Evolutionary conservation across 139 green algal genomes (phyloP), one percentile per base, ranked within the genome.

Genomic region (Micractinium conductrix): DNA sequence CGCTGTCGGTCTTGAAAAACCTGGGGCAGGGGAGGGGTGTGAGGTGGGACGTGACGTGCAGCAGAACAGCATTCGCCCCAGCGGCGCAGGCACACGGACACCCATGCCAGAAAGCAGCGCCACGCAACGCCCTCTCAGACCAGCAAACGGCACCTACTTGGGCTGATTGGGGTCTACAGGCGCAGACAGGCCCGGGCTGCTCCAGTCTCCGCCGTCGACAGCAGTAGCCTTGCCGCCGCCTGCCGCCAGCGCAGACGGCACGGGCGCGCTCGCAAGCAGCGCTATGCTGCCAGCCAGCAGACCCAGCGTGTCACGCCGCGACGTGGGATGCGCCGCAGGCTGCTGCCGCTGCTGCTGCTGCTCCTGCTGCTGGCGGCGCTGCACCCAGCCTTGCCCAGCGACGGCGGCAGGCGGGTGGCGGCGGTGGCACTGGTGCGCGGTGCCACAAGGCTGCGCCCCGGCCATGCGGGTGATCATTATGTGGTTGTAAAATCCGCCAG

Each of bases 1-100:
- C 91, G 35, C 40, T 75, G 19, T 78, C 37, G 33, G 87, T 89
- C 81, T 87, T 89, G 43, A 88, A 75, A 43, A 94, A 95, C 55
- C 82, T 87, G 86, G 55, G 60, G 10, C n/a, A 43, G 38, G 30
- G 37, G 33, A 8, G 26, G 33, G 12, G 12, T 10, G 48, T 58
- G 14, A 14, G 10, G 48, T 58, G 48, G 48, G 14, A 14, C 48
- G 12, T 24, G 16, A 10, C 10, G 48, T 16, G 48, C 48, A 58
- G 48, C 48, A 58, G 12, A 58, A 16, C 48, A 24, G 48, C 48
- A 58, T 58, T 58, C 48, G 16, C 16, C 12, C 48, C 16, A 16
- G 48, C 48, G 12, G 48, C 16, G 48, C 48, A 16, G 16, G 48
- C 48, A 16, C 48, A n/a, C n/a, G n/a, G n/a, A 58, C 48, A 58